Percentiles rank a stretch among this genome's conserved stretches.
phyloP scores from a whole-genome alignment of 1,139 yeast species.

The Petasospora fabianii region DNA sequence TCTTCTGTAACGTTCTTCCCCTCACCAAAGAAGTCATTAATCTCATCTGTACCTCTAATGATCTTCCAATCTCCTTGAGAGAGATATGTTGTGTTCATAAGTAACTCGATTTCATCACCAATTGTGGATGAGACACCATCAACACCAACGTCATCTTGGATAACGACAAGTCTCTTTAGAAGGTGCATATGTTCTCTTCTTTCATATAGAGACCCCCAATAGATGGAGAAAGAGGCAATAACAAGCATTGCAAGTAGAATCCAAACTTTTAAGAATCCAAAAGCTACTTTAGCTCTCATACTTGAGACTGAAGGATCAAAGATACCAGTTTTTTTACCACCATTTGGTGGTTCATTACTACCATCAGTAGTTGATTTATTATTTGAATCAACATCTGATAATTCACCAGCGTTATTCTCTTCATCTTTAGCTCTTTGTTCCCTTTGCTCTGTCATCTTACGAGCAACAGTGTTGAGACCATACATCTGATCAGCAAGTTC shows the following conservation, averaged over 20 bases:
- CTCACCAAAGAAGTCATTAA: slow-evolving; percentile 30
- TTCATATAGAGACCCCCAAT: slow-evolving; percentile 57
- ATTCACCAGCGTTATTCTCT: background rate
- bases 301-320: slow-evolving; percentile 13
- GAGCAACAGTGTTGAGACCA: background rate
- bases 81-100: slow-evolving; percentile 19
- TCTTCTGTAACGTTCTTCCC: slow-evolving; percentile 37
- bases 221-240: slow-evolving; percentile 42
- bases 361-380: background rate
- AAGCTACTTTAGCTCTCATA: slow-evolving; percentile 12
- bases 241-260: slow-evolving; percentile 19
- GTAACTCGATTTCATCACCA: slow-evolving; percentile 34
- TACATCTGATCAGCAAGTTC: background rate
- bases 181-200: slow-evolving; percentile 38
- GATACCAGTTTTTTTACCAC: slow-evolving; percentile 18
- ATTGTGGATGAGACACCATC: slow-evolving; percentile 19
- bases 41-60: slow-evolving; percentile 21
- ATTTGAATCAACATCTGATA: background rate
- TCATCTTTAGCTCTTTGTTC: background rate
- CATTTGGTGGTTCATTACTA: slow-evolving; percentile 1
- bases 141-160: slow-evolving; percentile 37
- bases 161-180: slow-evolving; percentile 43
- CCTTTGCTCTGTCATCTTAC: background rate
- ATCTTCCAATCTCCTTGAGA: slow-evolving; percentile 15
- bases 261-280: slow-evolving; percentile 17